phyloP scores from a whole-genome alignment of 257 asterid species.

The Lantana camara region DNA sequence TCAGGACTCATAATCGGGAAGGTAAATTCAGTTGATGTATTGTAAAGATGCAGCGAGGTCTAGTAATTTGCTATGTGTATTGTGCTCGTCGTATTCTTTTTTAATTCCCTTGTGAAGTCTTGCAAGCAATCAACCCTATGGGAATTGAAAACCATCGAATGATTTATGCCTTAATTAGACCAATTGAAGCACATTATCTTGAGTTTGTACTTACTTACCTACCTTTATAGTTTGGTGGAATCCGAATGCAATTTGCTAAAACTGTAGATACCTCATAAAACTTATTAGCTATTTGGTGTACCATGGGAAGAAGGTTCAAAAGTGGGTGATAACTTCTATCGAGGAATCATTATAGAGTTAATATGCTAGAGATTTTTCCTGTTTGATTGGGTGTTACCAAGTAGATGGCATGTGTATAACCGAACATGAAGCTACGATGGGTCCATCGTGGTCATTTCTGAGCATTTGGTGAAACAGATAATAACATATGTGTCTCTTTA shows the following conservation, averaged over 20 bases:
- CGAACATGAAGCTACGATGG: constrained; percentile 7
- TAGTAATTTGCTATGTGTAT: constrained; percentile 15
- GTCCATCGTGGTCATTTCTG: constrained; percentile 22
- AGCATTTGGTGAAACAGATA: no score
- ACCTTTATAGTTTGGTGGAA: constrained; percentile 4
- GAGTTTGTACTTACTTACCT: background rate
- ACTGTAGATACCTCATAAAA: background rate
- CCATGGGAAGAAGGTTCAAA: constrained; percentile 2
- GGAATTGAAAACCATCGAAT: constrained; percentile 9
- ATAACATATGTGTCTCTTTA: no score
- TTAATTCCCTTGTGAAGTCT: constrained; percentile 7
- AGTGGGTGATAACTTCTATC: background rate
- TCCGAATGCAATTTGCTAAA: constrained; percentile 2
- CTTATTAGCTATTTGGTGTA: constrained; percentile 11
- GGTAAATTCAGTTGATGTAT: constrained; percentile 45
- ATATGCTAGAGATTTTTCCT: constrained; percentile 16
- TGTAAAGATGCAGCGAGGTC: constrained; percentile 15
- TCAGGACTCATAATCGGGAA: constrained; percentile 70
- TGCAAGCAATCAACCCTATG: background rate
- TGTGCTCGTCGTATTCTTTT: constrained; percentile 3
- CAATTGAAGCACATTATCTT: constrained; percentile 15
- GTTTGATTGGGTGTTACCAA: constrained; percentile 7
- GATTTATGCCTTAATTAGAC: background rate
- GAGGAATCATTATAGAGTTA: constrained; percentile 1
- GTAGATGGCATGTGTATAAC: background rate